Percentiles rank a stretch among this genome's conserved stretches.
Conservation (phyloP, 2,329 filamentous ascomycete species). For the Fusarium albosuccineum region DNA sequence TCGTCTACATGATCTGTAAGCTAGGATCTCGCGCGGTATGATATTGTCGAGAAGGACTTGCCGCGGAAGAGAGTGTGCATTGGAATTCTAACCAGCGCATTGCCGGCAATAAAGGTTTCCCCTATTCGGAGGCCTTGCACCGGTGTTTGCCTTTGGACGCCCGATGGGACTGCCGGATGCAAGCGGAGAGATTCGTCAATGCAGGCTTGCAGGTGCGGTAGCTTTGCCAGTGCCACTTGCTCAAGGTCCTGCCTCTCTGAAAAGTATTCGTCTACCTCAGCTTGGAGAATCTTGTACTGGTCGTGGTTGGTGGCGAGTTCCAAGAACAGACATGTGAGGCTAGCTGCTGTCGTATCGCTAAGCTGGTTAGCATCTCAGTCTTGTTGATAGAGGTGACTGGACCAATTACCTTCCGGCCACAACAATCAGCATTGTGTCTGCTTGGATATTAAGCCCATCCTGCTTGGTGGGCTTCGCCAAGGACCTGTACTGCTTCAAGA, state of each 20-base stretch:
- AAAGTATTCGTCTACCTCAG: slow-evolving; percentile 29
- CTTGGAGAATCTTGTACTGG: background rate
- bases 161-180: slow-evolving; percentile 24
- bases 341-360: slow-evolving; percentile 34
- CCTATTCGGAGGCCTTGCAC: background rate
- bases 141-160: slow-evolving; percentile 13
- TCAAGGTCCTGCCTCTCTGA: background rate
- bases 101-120: slow-evolving; percentile 9
- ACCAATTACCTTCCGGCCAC: slow-evolving; percentile 19
- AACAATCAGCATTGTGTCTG: slow-evolving; percentile 1
- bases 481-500: slow-evolving; percentile 12
- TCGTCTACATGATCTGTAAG: background rate
- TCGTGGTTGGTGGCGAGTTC: slow-evolving; percentile 5
- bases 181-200: slow-evolving; percentile 37
- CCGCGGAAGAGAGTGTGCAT: background rate
- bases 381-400: background rate
- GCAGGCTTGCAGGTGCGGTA: slow-evolving; percentile 34
- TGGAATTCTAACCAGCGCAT: slow-evolving; percentile 11
- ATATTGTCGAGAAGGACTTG: background rate
- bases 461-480: background rate
- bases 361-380: background rate
- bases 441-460: background rate
- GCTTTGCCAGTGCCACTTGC: slow-evolving; percentile 1
- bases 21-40: background rate
- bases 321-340: slow-evolving; percentile 17